phyloP scores from a whole-genome alignment of 495 filamentous ascomycete species.

The Saxophila tyrrhenica region DNA sequence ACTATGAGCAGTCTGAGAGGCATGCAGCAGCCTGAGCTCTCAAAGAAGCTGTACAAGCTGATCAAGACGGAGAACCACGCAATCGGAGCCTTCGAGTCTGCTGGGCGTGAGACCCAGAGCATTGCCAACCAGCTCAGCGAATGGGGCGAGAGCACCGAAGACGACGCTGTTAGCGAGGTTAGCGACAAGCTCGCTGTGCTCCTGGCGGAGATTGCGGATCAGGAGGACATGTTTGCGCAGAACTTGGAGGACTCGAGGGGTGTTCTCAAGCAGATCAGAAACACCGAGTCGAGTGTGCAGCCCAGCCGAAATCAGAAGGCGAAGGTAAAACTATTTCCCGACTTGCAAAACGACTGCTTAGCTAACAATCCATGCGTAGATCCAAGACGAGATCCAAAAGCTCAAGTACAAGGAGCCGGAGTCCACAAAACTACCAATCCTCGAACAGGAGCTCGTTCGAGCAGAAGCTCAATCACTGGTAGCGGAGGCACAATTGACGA shows the following conservation, averaged over 20 bases:
- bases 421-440: constrained; percentile 57
- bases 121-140: constrained; percentile 88
- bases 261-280: constrained; percentile 77
- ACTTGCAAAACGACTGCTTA: neutral
- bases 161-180: constrained; percentile 78
- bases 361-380: constrained; percentile 26
- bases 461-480: constrained; percentile 92
- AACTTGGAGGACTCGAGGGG: constrained; percentile 71
- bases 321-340: constrained; percentile 38
- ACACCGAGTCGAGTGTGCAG: constrained; percentile 88
- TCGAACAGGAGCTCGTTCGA: constrained; percentile 92
- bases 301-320: constrained; percentile 73
- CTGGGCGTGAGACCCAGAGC: constrained; percentile 65
- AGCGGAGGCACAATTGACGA: constrained; percentile 92
- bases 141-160: constrained; percentile 83
- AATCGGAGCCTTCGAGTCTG: constrained; percentile 70
- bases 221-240: constrained; percentile 79
- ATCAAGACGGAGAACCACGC: constrained; percentile 86
- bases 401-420: constrained; percentile 82
- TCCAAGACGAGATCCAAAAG: constrained; percentile 79
- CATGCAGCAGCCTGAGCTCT: constrained; percentile 70
- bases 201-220: constrained; percentile 79
- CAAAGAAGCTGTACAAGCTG: constrained; percentile 70
- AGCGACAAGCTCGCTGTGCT: constrained; percentile 91
- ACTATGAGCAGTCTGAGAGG: constrained; percentile 72